Evolutionary conservation across 2,329 filamentous ascomycete genomes (phyloP).

Genomic region (Ophiostoma piceae): DNA sequence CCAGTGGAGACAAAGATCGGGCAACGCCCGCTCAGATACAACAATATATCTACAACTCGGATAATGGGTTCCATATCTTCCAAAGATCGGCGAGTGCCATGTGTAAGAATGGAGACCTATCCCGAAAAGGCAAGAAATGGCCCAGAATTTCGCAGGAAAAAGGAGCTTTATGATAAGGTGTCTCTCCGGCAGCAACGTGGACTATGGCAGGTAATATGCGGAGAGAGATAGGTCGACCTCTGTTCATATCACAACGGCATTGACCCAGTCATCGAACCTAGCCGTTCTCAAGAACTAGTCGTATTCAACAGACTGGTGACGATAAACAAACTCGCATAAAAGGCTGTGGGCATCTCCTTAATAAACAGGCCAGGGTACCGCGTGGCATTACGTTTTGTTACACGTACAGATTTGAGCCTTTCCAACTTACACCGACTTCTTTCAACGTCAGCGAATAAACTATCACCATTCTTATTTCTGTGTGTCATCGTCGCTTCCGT

Average conservation of each 20-base stretch:
- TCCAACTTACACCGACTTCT: not conserved
- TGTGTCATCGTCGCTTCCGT: not conserved
- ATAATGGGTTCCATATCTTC: not conserved
- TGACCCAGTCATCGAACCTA: not conserved
- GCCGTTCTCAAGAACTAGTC: not conserved
- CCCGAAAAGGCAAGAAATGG: not conserved
- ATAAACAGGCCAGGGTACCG: not conserved
- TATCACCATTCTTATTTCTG: not conserved
- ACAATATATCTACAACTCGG: not conserved
- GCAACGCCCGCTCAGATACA: not conserved
- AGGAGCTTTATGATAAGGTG: not conserved
- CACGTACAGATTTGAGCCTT: not conserved
- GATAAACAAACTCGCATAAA: constrained; percentile 3
- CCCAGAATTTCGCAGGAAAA: not conserved
- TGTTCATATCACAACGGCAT: not conserved
- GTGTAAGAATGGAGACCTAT: not conserved
- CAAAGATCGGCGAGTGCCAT: not conserved
- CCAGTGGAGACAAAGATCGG: not conserved
- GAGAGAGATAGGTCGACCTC: constrained; percentile 8
- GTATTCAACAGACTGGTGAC: not conserved
- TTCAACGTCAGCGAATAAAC: not conserved
- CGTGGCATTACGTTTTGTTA: not conserved
- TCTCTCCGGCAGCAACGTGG: not conserved
- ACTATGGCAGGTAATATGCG: not conserved
- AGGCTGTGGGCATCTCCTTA: constrained; percentile 1